A percentile compares a stretch with the other conserved stretches of the same genome.
Evolutionary conservation across 1,139 yeast genomes (phyloP).

Genomic region (Yamadazyma sp.): DNA sequence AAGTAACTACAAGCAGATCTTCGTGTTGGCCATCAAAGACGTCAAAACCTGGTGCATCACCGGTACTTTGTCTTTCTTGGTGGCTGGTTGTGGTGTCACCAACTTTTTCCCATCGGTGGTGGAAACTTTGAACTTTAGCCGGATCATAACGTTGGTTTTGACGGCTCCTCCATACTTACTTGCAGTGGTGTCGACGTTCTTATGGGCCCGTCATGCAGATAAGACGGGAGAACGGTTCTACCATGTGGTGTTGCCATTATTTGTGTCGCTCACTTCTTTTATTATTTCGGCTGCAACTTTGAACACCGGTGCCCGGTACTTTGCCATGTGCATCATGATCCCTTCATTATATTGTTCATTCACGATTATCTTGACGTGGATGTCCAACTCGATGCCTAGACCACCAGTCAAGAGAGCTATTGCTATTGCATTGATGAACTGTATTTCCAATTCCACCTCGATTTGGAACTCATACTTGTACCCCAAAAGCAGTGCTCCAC

Average conservation of each 20-base stretch:
- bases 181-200: slow-evolving; percentile 52
- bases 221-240: slow-evolving; percentile 55
- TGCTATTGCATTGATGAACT: slow-evolving; percentile 52
- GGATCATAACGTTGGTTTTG: slow-evolving; percentile 51
- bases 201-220: slow-evolving; percentile 61
- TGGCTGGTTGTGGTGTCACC: slow-evolving; percentile 59
- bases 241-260: slow-evolving; percentile 49
- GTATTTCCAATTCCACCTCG: slow-evolving; percentile 52
- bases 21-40: slow-evolving; percentile 42
- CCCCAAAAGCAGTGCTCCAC: slow-evolving; percentile 42
- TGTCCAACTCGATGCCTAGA: slow-evolving; percentile 51
- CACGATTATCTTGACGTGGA: slow-evolving; percentile 56
- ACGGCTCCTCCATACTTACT: slow-evolving; percentile 63
- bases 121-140: slow-evolving; percentile 49
- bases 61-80: slow-evolving; percentile 47
- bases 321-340: slow-evolving; percentile 62
- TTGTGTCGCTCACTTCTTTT: slow-evolving; percentile 46
- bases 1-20: slow-evolving; percentile 35
- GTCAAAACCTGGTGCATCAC: slow-evolving; percentile 48
- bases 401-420: slow-evolving; percentile 57
- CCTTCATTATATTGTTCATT: slow-evolving; percentile 58
- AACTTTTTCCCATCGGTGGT: slow-evolving; percentile 65
- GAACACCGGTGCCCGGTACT: slow-evolving; percentile 59
- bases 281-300: slow-evolving; percentile 55
- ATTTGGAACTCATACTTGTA: slow-evolving; percentile 55